These are phyloP conservation scores for Ramalina peruviana DNA, from an alignment of 495 filamentous ascomycete genomes.

Conservation along the genomic window DNA sequence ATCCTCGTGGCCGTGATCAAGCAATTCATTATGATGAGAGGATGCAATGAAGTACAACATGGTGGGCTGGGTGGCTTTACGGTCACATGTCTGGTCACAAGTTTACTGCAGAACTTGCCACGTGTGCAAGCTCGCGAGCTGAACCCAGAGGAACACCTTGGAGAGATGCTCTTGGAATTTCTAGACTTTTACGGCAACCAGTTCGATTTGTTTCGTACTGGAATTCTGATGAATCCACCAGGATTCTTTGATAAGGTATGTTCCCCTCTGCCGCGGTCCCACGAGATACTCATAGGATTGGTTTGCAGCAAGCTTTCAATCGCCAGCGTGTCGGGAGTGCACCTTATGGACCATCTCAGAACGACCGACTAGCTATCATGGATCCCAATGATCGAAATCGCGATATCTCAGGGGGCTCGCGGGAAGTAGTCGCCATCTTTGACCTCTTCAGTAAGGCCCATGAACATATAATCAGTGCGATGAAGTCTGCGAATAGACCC, in stretches of 20 bases:
- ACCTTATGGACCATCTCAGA: constrained; percentile 31
- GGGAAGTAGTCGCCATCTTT: constrained; percentile 46
- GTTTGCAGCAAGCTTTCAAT: neutral
- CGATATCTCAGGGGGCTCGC: constrained; percentile 74
- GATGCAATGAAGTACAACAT: constrained; percentile 74
- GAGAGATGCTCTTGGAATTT: constrained; percentile 69
- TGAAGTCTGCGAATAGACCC: constrained; percentile 30
- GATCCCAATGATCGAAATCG: constrained; percentile 77
- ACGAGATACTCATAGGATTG: neutral
- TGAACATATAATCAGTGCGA: constrained; percentile 36
- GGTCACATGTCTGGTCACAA: constrained; percentile 84
- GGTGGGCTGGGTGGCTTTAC: constrained; percentile 94
- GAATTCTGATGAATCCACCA: constrained; percentile 63
- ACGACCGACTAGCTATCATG: constrained; percentile 54
- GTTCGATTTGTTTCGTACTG: constrained; percentile 50
- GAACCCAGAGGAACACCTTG: constrained; percentile 49
- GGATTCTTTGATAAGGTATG: constrained; percentile 59
- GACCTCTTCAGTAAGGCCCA: constrained; percentile 50
- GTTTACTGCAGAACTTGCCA: constrained; percentile 65
- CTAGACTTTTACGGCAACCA: constrained; percentile 74
- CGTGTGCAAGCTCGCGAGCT: constrained; percentile 43
- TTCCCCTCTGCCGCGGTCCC: constrained; percentile 2
- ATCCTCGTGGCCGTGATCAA: constrained; percentile 75
- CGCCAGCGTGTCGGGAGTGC: constrained; percentile 11
- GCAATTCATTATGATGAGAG: constrained; percentile 78